Conservation (phyloP, 495 filamentous ascomycete genomes). For the Niebla homalea region DNA sequence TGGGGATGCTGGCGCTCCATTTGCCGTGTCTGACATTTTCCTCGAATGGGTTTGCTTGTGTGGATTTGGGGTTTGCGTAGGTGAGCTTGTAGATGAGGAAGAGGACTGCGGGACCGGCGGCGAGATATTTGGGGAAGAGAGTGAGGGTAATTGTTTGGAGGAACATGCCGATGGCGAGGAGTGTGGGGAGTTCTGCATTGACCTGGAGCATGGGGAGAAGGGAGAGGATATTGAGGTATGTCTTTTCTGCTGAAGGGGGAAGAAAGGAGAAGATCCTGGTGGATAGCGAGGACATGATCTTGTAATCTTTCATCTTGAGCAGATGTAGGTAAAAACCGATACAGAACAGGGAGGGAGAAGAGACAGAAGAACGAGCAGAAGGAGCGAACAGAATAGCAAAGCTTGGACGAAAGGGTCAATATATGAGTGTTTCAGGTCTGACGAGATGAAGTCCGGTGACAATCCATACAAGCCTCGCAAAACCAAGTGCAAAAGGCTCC, state of each 20-base stretch:
- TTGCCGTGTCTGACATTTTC: constrained; percentile 23
- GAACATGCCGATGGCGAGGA: constrained; percentile 9
- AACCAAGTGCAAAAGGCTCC: no score
- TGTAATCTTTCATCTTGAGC: not conserved
- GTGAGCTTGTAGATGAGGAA: constrained; percentile 2
- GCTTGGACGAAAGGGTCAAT: no score
- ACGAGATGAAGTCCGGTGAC: no score
- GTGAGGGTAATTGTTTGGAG: constrained; percentile 6
- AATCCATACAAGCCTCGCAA: no score
- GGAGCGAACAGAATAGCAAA: not conserved
- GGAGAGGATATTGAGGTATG: not conserved
- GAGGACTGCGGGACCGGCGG: constrained; percentile 1
- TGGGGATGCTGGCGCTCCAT: constrained; percentile 24
- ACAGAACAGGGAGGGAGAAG: not conserved
- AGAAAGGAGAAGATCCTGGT: not conserved
- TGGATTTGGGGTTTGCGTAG: constrained; percentile 13
- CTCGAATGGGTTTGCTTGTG: constrained; percentile 26
- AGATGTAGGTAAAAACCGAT: not conserved
- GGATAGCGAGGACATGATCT: not conserved
- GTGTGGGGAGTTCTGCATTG: constrained; percentile 20
- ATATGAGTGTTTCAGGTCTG: no score
- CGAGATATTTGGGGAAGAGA: constrained; percentile 8
- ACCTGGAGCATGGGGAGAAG: constrained; percentile 39
- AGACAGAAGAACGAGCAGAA: not conserved
- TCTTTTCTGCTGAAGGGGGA: not conserved